These are phyloP conservation scores for Cyclotella choctawhatcheeana DNA, from an alignment of 108 stramenopile genomes.

Conservation along the genomic window DNA sequence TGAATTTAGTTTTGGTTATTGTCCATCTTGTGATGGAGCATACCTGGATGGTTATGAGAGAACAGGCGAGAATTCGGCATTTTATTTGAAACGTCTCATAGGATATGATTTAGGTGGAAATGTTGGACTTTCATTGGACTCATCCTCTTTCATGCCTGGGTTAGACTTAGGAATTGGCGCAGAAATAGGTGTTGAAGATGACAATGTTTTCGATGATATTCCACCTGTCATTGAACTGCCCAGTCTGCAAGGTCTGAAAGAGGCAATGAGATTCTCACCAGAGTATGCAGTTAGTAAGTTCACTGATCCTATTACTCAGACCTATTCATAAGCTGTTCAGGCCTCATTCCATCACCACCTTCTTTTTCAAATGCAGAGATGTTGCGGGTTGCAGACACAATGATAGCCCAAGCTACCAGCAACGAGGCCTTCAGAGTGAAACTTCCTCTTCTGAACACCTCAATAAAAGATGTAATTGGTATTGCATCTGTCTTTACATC, in stretches of 20 bases:
- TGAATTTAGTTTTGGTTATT: slow-evolving; percentile 1
- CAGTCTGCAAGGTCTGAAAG: slow-evolving; percentile 10
- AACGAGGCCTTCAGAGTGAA: slow-evolving; percentile 30
- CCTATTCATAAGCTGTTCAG: too few species aligned
- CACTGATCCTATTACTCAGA: too few species aligned
- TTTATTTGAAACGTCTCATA: background rate
- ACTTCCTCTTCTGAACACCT: slow-evolving; percentile 28
- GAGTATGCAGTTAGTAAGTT: slow-evolving; percentile 11
- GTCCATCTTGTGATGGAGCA: slow-evolving; percentile 5
- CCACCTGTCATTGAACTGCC: slow-evolving; percentile 11
- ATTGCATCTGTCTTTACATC: slow-evolving; percentile 20
- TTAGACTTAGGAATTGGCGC: slow-evolving; percentile 16
- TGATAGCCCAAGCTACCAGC: slow-evolving; percentile 22
- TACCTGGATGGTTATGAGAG: slow-evolving; percentile 1
- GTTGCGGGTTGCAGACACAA: slow-evolving; percentile 21
- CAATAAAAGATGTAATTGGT: slow-evolving; percentile 18
- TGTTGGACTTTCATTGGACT: too few species aligned
- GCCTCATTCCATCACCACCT: background rate
- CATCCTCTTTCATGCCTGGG: slow-evolving; percentile 7
- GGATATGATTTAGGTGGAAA: background rate
- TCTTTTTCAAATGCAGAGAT: background rate
- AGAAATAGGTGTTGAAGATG: slow-evolving; percentile 12
- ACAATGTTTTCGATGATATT: slow-evolving; percentile 34
- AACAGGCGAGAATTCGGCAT: background rate
- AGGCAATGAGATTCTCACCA: slow-evolving; percentile 26